phyloP scores from a whole-genome alignment of 257 asterid species.

The Schizonepeta tenuifolia region DNA sequence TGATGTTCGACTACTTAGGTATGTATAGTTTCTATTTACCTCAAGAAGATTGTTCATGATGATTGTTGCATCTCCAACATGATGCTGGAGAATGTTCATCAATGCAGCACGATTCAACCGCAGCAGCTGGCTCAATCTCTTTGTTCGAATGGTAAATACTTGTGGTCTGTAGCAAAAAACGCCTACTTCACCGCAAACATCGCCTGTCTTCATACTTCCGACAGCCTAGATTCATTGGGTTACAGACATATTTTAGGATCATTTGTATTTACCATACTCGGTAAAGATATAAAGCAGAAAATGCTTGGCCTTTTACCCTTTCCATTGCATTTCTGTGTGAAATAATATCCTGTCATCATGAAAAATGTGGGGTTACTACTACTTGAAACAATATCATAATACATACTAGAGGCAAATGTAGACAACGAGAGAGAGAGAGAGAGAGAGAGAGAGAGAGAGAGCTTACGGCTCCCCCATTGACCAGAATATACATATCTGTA shows the following conservation, averaged over 20 bases:
- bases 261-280: neutral
- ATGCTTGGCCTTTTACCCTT: constrained; percentile 45
- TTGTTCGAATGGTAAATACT: constrained; percentile 71
- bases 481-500: constrained; percentile 68
- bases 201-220: constrained; percentile 62
- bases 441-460: constrained; percentile 9
- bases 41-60: constrained; percentile 83
- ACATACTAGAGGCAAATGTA: too few relatives aligned
- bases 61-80: constrained; percentile 76
- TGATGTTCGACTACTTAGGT: neutral
- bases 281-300: neutral
- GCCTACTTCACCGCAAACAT: constrained; percentile 77
- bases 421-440: too few relatives aligned
- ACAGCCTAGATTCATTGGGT: constrained; percentile 44
- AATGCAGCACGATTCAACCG: constrained; percentile 71
- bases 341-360: constrained; percentile 65
- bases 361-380: constrained; percentile 20
- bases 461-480: constrained; percentile 65
- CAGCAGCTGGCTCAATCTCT: constrained; percentile 73
- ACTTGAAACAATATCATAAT: constrained; percentile 10
- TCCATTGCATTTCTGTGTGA: constrained; percentile 47
- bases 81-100: constrained; percentile 70
- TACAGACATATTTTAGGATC: constrained; percentile 13
- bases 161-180: constrained; percentile 90
- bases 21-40: constrained; percentile 40